Base-by-base conservation (phyloP, 1,139 yeast species). In the Hyphopichia buzzinii region DNA sequence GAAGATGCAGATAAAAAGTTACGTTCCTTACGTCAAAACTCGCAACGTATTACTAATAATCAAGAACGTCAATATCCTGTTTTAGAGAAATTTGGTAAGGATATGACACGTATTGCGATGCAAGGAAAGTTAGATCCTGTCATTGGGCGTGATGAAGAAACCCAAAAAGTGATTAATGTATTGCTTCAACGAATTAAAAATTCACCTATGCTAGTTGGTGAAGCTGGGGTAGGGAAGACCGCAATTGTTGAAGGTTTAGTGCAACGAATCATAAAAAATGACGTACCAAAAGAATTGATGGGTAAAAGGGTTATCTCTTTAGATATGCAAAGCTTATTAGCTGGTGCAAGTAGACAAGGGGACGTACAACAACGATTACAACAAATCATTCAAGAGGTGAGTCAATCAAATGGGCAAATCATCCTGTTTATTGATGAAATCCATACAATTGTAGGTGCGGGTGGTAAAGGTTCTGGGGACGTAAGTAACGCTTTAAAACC, bases 211-310 rank as follows among this genome's bases (percentile, higher is more conserved):
- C 62, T 92, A 35, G 88, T 90, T 36, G 98, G 97, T 43, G 80
- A 86, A 46, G 97, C 98, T 1, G 98, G 98, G 63, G 92, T 96
- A 0, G 98, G 98, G 64, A 92, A 92, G 60, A 92, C 97, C 0
- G 95, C 97, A 4, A 81, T 92, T 37, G 84, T 92, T 79, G 98
- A 92, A 59, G 98, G 97, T 1, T 70, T 92, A 34, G 97, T 97
- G 0, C 97, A 92, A 61, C 67, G 97, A 49, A 89, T 92, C 38
- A 79, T 87, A n/a, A 79, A 85, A 40, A 92, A 92, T 8, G 96
- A 89, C 53, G 98, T 92, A 1, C 98, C 98, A 0, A 97, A 92
- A 43, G 79, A 89, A 34, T 81, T 92, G 83, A 86, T 87, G 54
- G 80, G 84, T 39, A 90, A 92, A 58, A 77, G 79, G 44, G 81